Evolutionary conservation across 2,329 filamentous ascomycete genomes (phyloP).

Genomic region (Xylariaceae sp.): DNA sequence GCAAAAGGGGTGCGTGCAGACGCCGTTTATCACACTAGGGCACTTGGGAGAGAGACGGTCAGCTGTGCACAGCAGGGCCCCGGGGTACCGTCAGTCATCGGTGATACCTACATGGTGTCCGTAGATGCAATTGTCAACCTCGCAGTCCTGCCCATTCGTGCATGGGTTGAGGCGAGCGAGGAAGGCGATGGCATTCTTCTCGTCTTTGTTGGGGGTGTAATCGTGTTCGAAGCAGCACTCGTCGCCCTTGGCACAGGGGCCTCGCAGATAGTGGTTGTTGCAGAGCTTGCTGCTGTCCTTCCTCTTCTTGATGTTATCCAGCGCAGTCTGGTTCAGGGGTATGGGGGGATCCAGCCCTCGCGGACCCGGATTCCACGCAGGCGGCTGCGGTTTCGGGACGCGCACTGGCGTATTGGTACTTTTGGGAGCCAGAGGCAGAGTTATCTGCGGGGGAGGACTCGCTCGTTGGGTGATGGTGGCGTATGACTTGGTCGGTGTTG

Average conservation of each 20-base stretch:
- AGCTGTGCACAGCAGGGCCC: slow-evolving; percentile 6
- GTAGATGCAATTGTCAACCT: slow-evolving; percentile 52
- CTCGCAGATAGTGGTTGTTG: slow-evolving; percentile 54
- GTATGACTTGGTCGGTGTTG: slow-evolving; percentile 26
- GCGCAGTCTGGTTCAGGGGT: slow-evolving; percentile 32
- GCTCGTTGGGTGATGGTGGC: slow-evolving; percentile 33
- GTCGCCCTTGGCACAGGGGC: slow-evolving; percentile 47
- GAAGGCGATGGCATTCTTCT: slow-evolving; percentile 48
- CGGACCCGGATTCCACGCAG: slow-evolving; percentile 44
- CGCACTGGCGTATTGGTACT: slow-evolving; percentile 15
- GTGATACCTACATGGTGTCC: slow-evolving; percentile 48
- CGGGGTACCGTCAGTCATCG: neutral
- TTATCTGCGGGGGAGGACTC: slow-evolving; percentile 36
- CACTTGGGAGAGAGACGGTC: slow-evolving; percentile 34
- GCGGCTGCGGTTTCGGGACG: slow-evolving; percentile 20
- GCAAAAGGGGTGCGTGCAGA: slow-evolving; percentile 48
- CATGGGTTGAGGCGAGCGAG: slow-evolving; percentile 52
- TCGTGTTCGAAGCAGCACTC: slow-evolving; percentile 51
- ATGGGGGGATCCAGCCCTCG: slow-evolving; percentile 50
- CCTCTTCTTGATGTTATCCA: slow-evolving; percentile 50
- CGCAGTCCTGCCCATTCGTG: slow-evolving; percentile 49
- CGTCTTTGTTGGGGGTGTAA: slow-evolving; percentile 44
- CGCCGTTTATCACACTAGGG: slow-evolving; percentile 42
- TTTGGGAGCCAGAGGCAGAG: slow-evolving; percentile 32
- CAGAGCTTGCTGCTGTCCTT: slow-evolving; percentile 50